These are phyloP conservation scores for Cyclotella atomus DNA, from an alignment of 108 stramenopile genomes.

Conservation along the genomic window DNA sequence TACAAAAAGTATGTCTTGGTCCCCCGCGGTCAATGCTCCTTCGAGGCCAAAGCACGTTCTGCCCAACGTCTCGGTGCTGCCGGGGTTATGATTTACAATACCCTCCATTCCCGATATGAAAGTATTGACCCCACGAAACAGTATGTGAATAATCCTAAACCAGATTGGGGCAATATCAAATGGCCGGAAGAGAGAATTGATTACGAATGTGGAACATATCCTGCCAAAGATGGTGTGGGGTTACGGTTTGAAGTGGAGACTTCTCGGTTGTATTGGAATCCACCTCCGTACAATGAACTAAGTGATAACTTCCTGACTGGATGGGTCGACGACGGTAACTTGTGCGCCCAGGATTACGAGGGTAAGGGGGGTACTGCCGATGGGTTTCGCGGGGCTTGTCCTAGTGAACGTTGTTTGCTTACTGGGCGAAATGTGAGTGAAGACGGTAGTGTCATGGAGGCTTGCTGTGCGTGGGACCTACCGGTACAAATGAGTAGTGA, in stretches of 20 bases:
- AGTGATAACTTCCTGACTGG: constrained; percentile 73
- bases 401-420: constrained; percentile 72
- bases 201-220: constrained; percentile 72
- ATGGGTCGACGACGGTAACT: constrained; percentile 49
- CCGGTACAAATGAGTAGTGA: constrained; percentile 47
- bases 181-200: constrained; percentile 56
- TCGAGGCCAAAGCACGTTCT: constrained; percentile 67
- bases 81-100: constrained; percentile 69
- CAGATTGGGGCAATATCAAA: constrained; percentile 25
- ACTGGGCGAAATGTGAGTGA: constrained; percentile 55
- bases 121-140: no score
- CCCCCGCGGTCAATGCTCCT: constrained; percentile 76
- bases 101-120: constrained; percentile 62
- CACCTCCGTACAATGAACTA: constrained; percentile 58
- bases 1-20: constrained; percentile 51
- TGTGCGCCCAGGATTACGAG: constrained; percentile 48
- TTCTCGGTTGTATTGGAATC: constrained; percentile 46
- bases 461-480: constrained; percentile 93
- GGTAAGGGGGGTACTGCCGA: constrained; percentile 8
- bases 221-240: constrained; percentile 10
- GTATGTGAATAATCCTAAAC: constrained; percentile 7
- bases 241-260: constrained; percentile 56
- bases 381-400: constrained; percentile 52
- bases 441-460: constrained; percentile 38
- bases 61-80: constrained; percentile 69